A percentile compares a stretch with the other conserved stretches of the same genome.
These are phyloP conservation scores for Eragrostis curvula DNA, from an alignment of 176 grass and related monocot genomes.

Conservation along the genomic window DNA sequence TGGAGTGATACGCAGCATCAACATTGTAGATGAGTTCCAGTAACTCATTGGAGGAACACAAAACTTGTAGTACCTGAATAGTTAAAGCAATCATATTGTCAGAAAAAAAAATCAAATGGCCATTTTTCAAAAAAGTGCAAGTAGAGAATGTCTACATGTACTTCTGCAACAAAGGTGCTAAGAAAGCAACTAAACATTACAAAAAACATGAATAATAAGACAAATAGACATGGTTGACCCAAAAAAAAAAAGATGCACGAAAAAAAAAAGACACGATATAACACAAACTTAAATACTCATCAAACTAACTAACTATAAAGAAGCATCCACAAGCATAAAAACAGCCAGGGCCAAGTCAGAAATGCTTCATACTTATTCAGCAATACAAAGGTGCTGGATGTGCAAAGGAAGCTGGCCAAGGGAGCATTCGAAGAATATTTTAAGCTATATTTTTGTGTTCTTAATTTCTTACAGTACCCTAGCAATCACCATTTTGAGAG, in stretches of 20 bases:
- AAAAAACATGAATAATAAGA: not conserved
- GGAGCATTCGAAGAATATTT: not conserved
- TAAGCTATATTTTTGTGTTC: not conserved
- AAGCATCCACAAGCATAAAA: not conserved
- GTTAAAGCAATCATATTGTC: constrained; percentile 22
- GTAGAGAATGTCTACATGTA: not conserved
- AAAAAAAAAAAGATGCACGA: not conserved
- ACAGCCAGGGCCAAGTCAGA: not conserved
- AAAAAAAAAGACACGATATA: not conserved
- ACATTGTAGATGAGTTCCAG: constrained; percentile 60
- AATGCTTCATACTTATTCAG: not conserved
- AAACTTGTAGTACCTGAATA: constrained; percentile 69
- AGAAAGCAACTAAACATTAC: too few species aligned
- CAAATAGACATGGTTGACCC: not conserved
- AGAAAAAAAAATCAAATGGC: not conserved
- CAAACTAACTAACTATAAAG: not conserved
- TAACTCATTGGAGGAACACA: constrained; percentile 61
- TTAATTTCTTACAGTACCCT: not conserved
- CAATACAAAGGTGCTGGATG: not conserved
- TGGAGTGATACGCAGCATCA: constrained; percentile 61
- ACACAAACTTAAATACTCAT: not conserved
- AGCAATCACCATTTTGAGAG: not conserved
- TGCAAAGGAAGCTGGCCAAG: not conserved
- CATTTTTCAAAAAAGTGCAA: constrained; percentile 19
- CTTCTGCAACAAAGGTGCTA: too few species aligned